Conservation (phyloP, 2,329 filamentous ascomycete species). For the Atkinsonella texensis region DNA sequence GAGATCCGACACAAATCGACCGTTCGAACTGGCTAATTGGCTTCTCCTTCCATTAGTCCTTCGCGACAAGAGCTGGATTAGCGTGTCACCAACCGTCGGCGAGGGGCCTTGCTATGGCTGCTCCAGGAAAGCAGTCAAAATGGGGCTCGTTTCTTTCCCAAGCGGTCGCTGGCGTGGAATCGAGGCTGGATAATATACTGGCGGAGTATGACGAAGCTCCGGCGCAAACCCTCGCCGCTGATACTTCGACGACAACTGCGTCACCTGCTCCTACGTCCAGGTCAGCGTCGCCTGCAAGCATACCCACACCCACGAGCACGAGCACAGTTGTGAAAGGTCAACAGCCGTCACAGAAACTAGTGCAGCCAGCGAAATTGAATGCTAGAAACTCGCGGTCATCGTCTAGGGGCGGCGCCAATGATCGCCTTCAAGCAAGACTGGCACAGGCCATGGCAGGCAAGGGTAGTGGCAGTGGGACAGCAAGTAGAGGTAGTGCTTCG, state of each 20-base stretch:
- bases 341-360: neutral
- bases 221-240: conserved; percentile 15
- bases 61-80: neutral
- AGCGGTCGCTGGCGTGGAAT: conserved; percentile 88
- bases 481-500: conserved; percentile 29
- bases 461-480: conserved; percentile 25
- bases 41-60: neutral
- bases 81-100: conserved; percentile 1
- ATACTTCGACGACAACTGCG: neutral
- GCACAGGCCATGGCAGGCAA: conserved; percentile 77
- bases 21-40: neutral
- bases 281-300: neutral
- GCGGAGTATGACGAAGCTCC: conserved; percentile 54
- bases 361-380: conserved; percentile 21
- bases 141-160: conserved; percentile 78
- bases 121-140: conserved; percentile 38
- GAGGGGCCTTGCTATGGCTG: conserved; percentile 29
- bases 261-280: neutral
- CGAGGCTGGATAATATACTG: conserved; percentile 80
- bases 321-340: conserved; percentile 16
- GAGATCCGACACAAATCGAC: too few relatives aligned
- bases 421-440: conserved; percentile 77
- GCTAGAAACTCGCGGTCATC: conserved; percentile 47
- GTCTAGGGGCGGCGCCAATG: conserved; percentile 53
- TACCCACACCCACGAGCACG: neutral